Evolutionary conservation across 345 rosid genomes (phyloP), one percentile per base, ranked within the genome.

Genomic region (Cochlearia excelsa): DNA sequence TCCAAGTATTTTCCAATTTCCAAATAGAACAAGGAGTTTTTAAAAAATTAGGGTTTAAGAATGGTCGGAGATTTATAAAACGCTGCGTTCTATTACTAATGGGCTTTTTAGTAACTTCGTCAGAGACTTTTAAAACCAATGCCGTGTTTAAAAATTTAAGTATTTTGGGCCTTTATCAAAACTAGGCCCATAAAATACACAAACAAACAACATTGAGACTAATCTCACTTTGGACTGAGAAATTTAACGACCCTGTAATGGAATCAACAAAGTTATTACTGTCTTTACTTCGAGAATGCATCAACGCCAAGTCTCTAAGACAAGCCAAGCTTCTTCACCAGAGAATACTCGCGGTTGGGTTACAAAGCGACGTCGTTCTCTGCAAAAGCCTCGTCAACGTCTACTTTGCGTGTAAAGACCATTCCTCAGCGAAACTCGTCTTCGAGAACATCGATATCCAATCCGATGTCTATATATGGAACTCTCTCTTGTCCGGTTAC

Each of bases 401-500:
- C 61, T 80, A 88, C 79, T 79, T 79, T 77, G 69, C 83, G 46
- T 76, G 80, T 65, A 77, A 72, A 4, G 44, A 65, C 39, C 54
- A 63, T 40, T 66, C 52, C 67, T 76, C 70, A 2, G 93, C 86
- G 4, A 57, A 58, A 46, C 78, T 70, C 54, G 76, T 88, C 49
- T 80, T 79, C 66, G 44, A 58, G 10, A 38, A 71, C 51, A 7
- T 71, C 10, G 61, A 78, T 2, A 34, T 57, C 34, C 79, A 73
- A 30, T 69, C 71, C 3, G 81, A 79, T 58, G 71, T 82, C 49
- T 80, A 80, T 31, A 66, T 83, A 3, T 85, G 90, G 86, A 88
- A 88, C 71, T 61, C 77, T 61, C 69, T 83, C 30, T 7, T 83
- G 71, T 79, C 86, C 23, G 74, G 79, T 50, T 85, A 79, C 61